A percentile compares a stretch with the other conserved stretches of the same genome.
These are phyloP conservation scores for Colletotrichum tropicicola DNA, from an alignment of 2,329 filamentous ascomycete genomes.

Conservation along the genomic window DNA sequence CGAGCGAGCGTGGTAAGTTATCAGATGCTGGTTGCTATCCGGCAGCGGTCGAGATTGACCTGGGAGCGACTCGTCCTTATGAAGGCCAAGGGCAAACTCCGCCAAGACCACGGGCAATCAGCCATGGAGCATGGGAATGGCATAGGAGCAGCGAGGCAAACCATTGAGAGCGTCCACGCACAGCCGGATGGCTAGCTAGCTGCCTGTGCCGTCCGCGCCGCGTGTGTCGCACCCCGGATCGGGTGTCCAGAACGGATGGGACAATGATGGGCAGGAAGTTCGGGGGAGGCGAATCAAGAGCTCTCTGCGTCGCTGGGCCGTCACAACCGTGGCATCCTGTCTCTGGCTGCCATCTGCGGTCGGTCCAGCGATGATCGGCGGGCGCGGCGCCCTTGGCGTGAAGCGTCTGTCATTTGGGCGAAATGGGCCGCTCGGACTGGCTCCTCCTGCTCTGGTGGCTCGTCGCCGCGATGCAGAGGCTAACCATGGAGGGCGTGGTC, in stretches of 20 bases:
- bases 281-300: neutral
- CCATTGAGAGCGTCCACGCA: neutral
- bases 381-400: neutral
- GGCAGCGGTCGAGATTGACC: neutral
- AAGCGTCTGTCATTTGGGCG: neutral
- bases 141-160: neutral
- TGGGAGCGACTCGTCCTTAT: constrained; percentile 6
- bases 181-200: neutral
- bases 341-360: neutral
- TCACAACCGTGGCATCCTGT: neutral
- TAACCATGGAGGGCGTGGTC: neutral
- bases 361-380: neutral
- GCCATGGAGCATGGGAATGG: neutral
- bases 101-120: neutral
- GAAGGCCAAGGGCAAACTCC: neutral
- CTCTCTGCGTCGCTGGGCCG: neutral
- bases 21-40: neutral
- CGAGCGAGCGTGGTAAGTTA: neutral
- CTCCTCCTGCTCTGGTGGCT: neutral
- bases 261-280: neutral
- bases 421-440: constrained; percentile 8
- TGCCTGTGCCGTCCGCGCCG: neutral
- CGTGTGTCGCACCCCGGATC: constrained; percentile 23
- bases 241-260: neutral
- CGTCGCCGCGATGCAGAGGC: neutral